Conservation (phyloP, 768 basidiomycete species). For the Lentinula edodes region DNA sequence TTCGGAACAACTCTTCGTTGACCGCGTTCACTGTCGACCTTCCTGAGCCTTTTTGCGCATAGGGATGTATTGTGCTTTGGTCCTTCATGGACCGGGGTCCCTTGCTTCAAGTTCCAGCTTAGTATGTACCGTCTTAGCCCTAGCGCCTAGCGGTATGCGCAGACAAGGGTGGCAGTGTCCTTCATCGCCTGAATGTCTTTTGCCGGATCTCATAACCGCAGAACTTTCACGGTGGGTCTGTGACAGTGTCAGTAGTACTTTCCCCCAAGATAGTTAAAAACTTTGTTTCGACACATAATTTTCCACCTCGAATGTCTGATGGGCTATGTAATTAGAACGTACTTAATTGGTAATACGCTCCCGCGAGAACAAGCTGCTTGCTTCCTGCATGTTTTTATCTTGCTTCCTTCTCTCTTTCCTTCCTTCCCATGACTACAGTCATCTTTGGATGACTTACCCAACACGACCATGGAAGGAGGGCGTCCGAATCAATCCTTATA, state of each 20-base stretch:
- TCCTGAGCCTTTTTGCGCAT: background rate
- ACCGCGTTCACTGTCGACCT: background rate
- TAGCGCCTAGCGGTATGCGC: background rate
- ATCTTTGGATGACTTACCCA: background rate
- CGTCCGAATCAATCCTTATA: slow-evolving; percentile 13
- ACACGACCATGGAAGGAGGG: background rate
- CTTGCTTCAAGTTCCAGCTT: background rate
- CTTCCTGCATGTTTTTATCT: background rate
- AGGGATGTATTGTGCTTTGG: background rate
- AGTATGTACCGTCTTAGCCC: too few species aligned
- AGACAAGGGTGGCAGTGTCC: background rate
- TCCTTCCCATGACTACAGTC: background rate
- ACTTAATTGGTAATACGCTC: background rate
- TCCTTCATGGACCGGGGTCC: background rate
- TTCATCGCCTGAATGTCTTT: background rate
- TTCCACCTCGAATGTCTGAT: background rate
- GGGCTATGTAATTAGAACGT: background rate
- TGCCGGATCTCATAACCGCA: background rate
- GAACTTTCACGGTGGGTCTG: too few species aligned
- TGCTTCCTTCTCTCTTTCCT: background rate
- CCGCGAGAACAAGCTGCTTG: background rate
- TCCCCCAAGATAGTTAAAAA: background rate
- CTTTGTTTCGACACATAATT: background rate
- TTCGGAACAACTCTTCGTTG: background rate
- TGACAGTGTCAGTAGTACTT: too few species aligned